Evolutionary conservation across 2,329 filamentous ascomycete species (phyloP).

Genomic region (Dothideomycetes sp.): DNA sequence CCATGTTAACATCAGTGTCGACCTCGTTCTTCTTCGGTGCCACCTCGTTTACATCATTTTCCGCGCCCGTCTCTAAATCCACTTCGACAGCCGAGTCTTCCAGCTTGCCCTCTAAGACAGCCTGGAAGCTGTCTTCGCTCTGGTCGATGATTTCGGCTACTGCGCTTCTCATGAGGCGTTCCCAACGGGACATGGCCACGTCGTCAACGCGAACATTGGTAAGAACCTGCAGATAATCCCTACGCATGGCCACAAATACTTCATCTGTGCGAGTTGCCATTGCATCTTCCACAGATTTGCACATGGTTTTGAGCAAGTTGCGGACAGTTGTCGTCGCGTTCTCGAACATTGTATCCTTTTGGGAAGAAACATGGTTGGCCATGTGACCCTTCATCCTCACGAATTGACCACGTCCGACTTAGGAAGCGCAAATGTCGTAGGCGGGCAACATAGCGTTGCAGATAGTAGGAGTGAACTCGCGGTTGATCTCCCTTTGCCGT

Average conservation of each 20-base stretch:
- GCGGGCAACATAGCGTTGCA: slow-evolving; percentile 35
- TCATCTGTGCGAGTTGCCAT: slow-evolving; percentile 40
- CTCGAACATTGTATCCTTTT: slow-evolving; percentile 42
- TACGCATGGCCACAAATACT: slow-evolving; percentile 29
- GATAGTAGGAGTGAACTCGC: slow-evolving; percentile 45
- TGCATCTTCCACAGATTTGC: slow-evolving; percentile 32
- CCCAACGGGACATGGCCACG: slow-evolving; percentile 7
- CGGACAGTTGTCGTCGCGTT: slow-evolving; percentile 36
- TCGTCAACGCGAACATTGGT: slow-evolving; percentile 18
- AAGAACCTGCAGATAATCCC: slow-evolving; percentile 31
- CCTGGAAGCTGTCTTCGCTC: slow-evolving; percentile 3
- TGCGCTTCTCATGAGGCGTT: slow-evolving; percentile 5
- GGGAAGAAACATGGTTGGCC: slow-evolving; percentile 33
- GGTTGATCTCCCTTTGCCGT: slow-evolving; percentile 44
- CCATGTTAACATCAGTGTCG: too few species aligned
- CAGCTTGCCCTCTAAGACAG: slow-evolving; percentile 4
- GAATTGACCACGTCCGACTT: slow-evolving; percentile 40
- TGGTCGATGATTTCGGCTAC: slow-evolving; percentile 5
- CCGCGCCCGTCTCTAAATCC: too few species aligned
- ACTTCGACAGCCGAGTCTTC: too few species aligned
- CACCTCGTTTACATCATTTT: too few species aligned
- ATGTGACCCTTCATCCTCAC: slow-evolving; percentile 46
- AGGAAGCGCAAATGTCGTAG: slow-evolving; percentile 38
- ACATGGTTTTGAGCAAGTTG: slow-evolving; percentile 33
- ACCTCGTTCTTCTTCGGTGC: too few species aligned